Conservation (phyloP, 257 asterid genomes). For the Cruciata laevipes region DNA sequence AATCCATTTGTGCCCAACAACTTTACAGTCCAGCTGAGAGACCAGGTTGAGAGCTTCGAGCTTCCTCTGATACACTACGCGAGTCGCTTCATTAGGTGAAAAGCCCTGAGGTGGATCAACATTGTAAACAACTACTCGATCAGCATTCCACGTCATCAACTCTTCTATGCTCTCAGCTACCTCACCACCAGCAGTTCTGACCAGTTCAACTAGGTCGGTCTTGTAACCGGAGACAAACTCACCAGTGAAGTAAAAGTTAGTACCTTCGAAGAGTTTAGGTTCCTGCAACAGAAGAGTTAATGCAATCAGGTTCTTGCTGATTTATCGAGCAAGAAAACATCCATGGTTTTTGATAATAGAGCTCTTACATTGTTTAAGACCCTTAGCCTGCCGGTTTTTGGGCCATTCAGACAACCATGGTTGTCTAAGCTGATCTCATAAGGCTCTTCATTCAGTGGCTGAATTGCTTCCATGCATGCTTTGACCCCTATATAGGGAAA, state of each 20-base stretch:
- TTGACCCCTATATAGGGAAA: conserved; percentile 55
- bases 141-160: conserved; percentile 16
- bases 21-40: conserved; percentile 25
- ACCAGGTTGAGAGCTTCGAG: conserved; percentile 45
- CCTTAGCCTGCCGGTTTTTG: conserved; percentile 73
- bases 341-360: neutral
- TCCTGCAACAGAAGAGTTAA: conserved; percentile 34
- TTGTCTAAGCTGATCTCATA: conserved; percentile 68
- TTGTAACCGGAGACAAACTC: conserved; percentile 54
- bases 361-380: conserved; percentile 46
- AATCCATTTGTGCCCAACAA: conserved; percentile 77
- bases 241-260: conserved; percentile 54
- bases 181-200: conserved; percentile 62
- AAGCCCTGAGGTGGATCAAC: conserved; percentile 32
- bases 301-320: neutral
- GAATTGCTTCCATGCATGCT: conserved; percentile 56
- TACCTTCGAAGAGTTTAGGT: conserved; percentile 61
- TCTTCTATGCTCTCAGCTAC: conserved; percentile 36
- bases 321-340: neutral
- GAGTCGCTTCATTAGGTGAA: conserved; percentile 29
- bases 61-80: conserved; percentile 25
- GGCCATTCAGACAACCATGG: conserved; percentile 70
- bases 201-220: conserved; percentile 53
- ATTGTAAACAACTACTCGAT: conserved; percentile 44
- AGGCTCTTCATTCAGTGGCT: conserved; percentile 57